Conservation (phyloP, 805 yeast species). For the Dipodascopsis uninucleata region DNA sequence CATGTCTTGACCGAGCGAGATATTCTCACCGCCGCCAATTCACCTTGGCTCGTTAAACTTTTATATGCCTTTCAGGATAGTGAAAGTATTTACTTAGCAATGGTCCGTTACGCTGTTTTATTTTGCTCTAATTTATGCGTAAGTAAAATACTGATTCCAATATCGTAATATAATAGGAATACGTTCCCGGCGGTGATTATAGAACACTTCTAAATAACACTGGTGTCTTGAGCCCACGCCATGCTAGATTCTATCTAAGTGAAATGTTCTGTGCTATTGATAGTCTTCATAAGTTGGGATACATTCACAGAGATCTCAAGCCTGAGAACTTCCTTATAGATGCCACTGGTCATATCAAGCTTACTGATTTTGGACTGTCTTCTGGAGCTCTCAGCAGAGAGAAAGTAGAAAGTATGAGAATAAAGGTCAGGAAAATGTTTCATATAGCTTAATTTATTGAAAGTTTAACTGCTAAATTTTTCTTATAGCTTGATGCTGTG, state of each 20-base stretch:
- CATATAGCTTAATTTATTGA: neutral
- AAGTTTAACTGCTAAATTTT: neutral
- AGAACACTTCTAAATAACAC: conserved; percentile 91
- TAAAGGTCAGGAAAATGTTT: conserved; percentile 45
- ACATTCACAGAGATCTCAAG: conserved; percentile 93
- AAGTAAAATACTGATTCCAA: neutral
- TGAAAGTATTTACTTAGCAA: conserved; percentile 85
- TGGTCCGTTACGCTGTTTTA: conserved; percentile 42
- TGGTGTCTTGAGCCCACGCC: conserved; percentile 87
- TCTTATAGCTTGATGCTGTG: conserved; percentile 53
- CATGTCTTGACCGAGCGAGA: conserved; percentile 96
- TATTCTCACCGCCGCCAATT: conserved; percentile 89
- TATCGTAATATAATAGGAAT: conserved; percentile 47
- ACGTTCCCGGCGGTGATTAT: conserved; percentile 99
- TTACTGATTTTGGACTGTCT: conserved; percentile 95
- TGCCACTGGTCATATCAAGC: conserved; percentile 83
- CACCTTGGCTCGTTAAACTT: conserved; percentile 93
- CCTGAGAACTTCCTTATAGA: conserved; percentile 93
- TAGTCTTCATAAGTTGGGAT: conserved; percentile 89
- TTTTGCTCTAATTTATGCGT: neutral
- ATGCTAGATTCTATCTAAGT: conserved; percentile 88
- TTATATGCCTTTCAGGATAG: conserved; percentile 93
- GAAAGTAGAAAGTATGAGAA: conserved; percentile 87
- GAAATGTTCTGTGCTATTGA: conserved; percentile 97
- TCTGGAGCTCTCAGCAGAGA: conserved; percentile 93